Evolutionary conservation across 371 early-diverging fungal genomes (phyloP).

Genomic region (Choanephora cucurbitarum): DNA sequence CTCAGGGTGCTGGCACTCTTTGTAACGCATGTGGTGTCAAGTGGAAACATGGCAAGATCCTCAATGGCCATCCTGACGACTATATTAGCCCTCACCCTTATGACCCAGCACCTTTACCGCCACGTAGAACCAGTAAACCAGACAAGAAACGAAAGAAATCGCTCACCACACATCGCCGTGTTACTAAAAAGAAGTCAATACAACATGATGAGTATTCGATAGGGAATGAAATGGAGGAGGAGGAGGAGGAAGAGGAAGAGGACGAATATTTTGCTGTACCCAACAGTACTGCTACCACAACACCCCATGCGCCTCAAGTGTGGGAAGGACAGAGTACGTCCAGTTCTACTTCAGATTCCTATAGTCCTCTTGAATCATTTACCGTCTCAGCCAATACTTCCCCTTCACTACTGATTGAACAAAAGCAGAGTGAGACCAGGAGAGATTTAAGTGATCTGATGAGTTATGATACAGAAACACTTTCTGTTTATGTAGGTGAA

Average conservation of each 20-base stretch:
- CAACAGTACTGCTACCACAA: background rate
- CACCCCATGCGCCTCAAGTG: slow-evolving; percentile 8
- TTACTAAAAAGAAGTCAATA: background rate
- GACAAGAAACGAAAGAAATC: slow-evolving; percentile 15
- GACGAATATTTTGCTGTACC: slow-evolving; percentile 14
- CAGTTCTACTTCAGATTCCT: slow-evolving; percentile 25
- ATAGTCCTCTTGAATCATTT: slow-evolving; percentile 28
- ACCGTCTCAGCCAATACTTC: slow-evolving; percentile 17
- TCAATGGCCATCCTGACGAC: slow-evolving; percentile 22
- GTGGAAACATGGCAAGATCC: slow-evolving; percentile 77
- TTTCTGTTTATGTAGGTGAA: slow-evolving; percentile 26
- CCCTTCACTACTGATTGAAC: slow-evolving; percentile 12
- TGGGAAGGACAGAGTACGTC: slow-evolving; percentile 21
- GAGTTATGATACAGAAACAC: slow-evolving; percentile 11
- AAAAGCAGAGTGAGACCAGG: background rate
- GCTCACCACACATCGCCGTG: background rate
- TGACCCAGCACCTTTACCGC: background rate
- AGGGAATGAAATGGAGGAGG: background rate
- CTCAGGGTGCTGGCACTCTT: slow-evolving; percentile 75
- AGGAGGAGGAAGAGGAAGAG: slow-evolving; percentile 9
- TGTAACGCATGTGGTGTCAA: slow-evolving; percentile 94
- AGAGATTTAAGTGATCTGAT: background rate
- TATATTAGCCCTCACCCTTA: too few relatives aligned
- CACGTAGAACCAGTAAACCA: slow-evolving; percentile 8
- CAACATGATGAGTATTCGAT: background rate